These are phyloP conservation scores for Fusarium mangiferae DNA, from an alignment of 2,329 filamentous ascomycete genomes.

Conservation along the genomic window DNA sequence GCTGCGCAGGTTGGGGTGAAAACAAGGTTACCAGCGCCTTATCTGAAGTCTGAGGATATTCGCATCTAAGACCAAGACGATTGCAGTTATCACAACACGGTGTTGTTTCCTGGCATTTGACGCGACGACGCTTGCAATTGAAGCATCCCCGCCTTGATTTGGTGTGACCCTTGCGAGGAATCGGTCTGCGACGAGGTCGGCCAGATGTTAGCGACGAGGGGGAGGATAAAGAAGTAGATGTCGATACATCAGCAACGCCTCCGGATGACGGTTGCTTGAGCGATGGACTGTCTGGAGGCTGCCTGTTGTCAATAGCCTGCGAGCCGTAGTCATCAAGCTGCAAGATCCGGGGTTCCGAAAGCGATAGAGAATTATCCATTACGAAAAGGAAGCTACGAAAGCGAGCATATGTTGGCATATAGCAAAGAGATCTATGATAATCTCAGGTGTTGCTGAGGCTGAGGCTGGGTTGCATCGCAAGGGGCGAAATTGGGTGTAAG, in stretches of 20 bases:
- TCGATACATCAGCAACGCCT: accelerated
- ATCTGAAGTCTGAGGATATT: not conserved
- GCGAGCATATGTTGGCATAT: not conserved
- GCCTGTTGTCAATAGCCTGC: accelerated
- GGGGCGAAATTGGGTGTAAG: not conserved
- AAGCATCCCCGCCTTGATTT: not conserved
- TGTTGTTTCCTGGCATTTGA: not conserved
- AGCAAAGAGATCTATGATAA: accelerated
- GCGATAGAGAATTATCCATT: not conserved
- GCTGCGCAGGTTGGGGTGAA: not conserved
- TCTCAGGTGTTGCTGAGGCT: not conserved
- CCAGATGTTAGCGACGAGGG: accelerated
- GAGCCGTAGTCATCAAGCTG: accelerated
- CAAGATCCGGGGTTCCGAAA: accelerated
- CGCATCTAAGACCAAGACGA: not conserved
- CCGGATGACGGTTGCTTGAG: accelerated
- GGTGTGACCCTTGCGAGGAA: not conserved
- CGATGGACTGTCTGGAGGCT: not conserved
- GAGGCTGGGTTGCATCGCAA: no score
- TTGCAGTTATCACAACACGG: not conserved
- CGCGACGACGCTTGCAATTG: not conserved
- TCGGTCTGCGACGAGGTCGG: not conserved
- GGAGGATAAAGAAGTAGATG: not conserved
- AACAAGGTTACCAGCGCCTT: accelerated
- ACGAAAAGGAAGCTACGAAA: accelerated